Conservation (phyloP, 2,329 filamentous ascomycete species). For the Cadophora gregata region DNA sequence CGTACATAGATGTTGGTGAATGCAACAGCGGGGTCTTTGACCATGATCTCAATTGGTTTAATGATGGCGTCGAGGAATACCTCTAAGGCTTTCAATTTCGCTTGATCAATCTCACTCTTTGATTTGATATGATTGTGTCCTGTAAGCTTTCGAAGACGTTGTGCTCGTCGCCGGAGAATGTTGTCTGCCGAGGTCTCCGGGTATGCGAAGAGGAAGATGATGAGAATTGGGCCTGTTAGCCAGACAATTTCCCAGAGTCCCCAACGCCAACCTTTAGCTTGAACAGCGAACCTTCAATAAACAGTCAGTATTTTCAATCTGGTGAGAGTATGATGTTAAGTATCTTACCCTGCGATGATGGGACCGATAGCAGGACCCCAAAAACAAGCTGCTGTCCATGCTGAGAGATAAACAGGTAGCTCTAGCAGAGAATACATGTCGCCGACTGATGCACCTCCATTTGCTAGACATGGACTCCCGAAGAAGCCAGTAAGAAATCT, state of each 20-base stretch:
- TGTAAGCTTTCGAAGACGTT: conserved; percentile 62
- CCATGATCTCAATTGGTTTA: conserved; percentile 62
- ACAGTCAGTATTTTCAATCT: not conserved
- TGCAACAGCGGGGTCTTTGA: conserved; percentile 56
- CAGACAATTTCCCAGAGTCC: conserved; percentile 66
- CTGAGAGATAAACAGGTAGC: conserved; percentile 24
- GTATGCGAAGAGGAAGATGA: conserved; percentile 63
- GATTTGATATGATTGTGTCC: conserved; percentile 59
- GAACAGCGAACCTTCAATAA: conserved; percentile 55
- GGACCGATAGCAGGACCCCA: conserved; percentile 61
- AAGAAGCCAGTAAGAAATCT: conserved; percentile 70
- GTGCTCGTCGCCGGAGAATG: conserved; percentile 64
- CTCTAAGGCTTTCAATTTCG: conserved; percentile 52
- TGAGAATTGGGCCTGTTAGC: conserved; percentile 60
- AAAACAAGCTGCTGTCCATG: conserved; percentile 30
- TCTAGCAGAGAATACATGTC: conserved; percentile 49
- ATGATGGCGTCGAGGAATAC: conserved; percentile 60
- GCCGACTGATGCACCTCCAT: conserved; percentile 54
- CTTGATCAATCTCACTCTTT: conserved; percentile 66
- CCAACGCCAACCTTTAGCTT: conserved; percentile 64
- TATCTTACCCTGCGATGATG: conserved; percentile 54
- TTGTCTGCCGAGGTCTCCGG: conserved; percentile 65
- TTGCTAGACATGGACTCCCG: conserved; percentile 65
- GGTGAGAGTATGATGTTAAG: not conserved
- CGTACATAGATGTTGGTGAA: conserved; percentile 28